Evolutionary conservation across 805 yeast genomes (phyloP).

Genomic region (Candida sphagnicola): DNA sequence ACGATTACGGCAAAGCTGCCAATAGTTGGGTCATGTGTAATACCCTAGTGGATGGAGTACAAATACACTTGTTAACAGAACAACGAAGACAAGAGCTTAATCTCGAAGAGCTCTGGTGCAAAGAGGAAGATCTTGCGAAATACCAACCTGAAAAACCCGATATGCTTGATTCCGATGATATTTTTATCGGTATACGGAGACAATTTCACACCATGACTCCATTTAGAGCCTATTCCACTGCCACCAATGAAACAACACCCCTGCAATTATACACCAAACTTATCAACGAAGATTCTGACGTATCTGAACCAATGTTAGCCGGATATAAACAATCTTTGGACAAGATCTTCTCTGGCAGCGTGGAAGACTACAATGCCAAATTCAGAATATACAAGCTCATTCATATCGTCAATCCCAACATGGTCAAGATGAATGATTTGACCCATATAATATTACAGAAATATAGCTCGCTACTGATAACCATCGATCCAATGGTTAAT

Average conservation of each 20-base stretch:
- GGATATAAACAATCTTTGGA: slow-evolving; percentile 11
- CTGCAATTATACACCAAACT: not conserved
- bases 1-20: slow-evolving; percentile 51
- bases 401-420: slow-evolving; percentile 22
- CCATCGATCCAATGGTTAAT: slow-evolving; percentile 8
- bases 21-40: slow-evolving; percentile 87
- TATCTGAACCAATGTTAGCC: not conserved
- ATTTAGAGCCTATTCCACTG: slow-evolving; percentile 1
- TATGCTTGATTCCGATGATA: slow-evolving; percentile 23
- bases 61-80: slow-evolving; percentile 68
- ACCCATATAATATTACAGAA: slow-evolving; percentile 23
- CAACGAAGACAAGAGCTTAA: slow-evolving; percentile 65
- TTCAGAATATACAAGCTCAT: slow-evolving; percentile 20
- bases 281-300: not conserved
- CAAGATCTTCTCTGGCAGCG: slow-evolving; percentile 6
- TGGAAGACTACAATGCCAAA: slow-evolving; percentile 17
- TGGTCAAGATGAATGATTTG: slow-evolving; percentile 22
- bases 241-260: not conserved
- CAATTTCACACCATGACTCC: slow-evolving; percentile 35
- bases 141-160: slow-evolving; percentile 11
- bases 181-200: slow-evolving; percentile 42
- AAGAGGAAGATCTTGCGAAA: slow-evolving; percentile 31
- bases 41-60: slow-evolving; percentile 56
- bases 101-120: slow-evolving; percentile 66
- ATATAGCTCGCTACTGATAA: slow-evolving; percentile 17